Conservation (phyloP, 345 rosid species). For the Carallia pectinifolia region DNA sequence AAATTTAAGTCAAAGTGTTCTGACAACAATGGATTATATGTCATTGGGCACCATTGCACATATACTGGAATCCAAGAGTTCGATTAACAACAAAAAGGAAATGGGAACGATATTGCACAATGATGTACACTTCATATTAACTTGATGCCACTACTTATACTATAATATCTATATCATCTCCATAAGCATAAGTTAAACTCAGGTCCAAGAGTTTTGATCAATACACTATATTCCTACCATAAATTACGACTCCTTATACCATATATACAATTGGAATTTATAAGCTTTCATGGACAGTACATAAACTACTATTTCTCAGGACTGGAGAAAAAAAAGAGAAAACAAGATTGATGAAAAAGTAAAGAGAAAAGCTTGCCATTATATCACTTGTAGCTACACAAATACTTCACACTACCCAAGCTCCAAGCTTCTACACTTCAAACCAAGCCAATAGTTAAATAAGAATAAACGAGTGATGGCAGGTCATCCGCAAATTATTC, state of each 20-base stretch:
- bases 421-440: not conserved
- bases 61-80: not conserved
- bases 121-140: not conserved
- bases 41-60: not conserved
- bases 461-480: conserved; percentile 1
- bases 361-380: not conserved
- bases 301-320: not conserved
- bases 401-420: no score
- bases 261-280: no score
- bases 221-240: no score
- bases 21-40: not conserved
- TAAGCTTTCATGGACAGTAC: no score
- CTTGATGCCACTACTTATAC: not conserved
- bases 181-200: no score
- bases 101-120: not conserved
- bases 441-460: not conserved
- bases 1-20: not conserved
- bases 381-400: not conserved
- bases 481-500: not conserved
- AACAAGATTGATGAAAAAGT: not conserved
- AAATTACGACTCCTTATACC: no score
- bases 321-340: not conserved
- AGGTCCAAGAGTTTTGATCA: no score
- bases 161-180: not conserved
- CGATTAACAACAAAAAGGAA: not conserved